Conservation (phyloP, 768 basidiomycete species). For the Boletales sp. region DNA sequence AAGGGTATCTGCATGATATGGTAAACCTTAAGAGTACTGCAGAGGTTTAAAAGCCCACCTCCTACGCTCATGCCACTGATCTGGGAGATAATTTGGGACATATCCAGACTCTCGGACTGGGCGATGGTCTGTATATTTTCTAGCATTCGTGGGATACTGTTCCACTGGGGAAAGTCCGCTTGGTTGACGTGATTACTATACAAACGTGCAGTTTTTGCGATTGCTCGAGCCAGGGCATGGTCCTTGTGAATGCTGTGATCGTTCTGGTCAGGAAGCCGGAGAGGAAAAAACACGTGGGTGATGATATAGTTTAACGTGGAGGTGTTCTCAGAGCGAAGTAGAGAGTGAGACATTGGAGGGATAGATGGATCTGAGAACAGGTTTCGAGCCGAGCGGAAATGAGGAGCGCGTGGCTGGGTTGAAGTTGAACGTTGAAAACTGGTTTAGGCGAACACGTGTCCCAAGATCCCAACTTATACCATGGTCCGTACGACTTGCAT, state of each 20-base stretch:
- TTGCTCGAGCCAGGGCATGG: conserved; percentile 20
- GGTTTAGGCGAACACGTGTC: no score
- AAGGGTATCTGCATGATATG: conserved; percentile 30
- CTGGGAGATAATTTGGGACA: neutral
- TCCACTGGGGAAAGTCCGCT: neutral
- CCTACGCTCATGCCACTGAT: conserved; percentile 20
- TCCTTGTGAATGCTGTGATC: conserved; percentile 26
- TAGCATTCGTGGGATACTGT: conserved; percentile 25
- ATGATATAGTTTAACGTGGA: conserved; percentile 20
- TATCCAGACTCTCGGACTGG: neutral
- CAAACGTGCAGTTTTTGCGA: conserved; percentile 13
- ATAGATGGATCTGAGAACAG: no score
- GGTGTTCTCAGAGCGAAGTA: neutral
- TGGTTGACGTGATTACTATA: neutral
- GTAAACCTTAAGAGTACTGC: neutral
- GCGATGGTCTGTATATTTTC: conserved; percentile 6
- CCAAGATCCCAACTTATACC: no score
- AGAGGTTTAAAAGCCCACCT: conserved; percentile 9
- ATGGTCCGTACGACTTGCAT: no score
- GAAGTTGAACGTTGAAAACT: no score
- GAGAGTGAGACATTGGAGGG: neutral
- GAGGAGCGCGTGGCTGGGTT: no score
- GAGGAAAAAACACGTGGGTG: no score
- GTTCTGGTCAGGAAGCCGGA: conserved; percentile 34
- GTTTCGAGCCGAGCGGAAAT: no score